Conservation (phyloP, 2,329 filamentous ascomycete genomes). For the Penicillium sp. region DNA sequence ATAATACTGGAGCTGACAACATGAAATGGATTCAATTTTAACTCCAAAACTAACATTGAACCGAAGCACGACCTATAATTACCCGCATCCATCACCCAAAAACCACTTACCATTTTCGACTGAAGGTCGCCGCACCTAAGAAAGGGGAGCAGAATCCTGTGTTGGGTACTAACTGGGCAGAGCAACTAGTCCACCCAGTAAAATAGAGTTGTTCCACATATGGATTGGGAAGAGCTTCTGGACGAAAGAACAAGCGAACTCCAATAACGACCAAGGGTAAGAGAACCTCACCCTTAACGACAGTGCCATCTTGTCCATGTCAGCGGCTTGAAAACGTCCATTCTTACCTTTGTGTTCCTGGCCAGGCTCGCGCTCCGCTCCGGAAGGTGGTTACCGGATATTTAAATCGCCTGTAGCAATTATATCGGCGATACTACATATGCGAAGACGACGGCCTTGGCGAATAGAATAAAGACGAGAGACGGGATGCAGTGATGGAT, state of each 20-base stretch:
- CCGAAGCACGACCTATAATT: background rate
- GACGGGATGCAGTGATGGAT: slow-evolving; percentile 1
- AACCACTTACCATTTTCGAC: background rate
- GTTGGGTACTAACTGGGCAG: background rate
- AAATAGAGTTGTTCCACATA: background rate
- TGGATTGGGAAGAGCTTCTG: background rate
- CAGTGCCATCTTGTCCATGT: background rate
- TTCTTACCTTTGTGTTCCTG: slow-evolving; percentile 8
- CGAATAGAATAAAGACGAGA: slow-evolving; percentile 8
- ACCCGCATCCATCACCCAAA: background rate
- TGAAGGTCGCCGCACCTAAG: background rate
- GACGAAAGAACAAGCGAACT: background rate
- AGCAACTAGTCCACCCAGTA: background rate
- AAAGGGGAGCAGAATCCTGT: slow-evolving; percentile 1
- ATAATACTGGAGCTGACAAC: no score
- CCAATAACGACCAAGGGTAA: background rate
- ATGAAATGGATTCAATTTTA: no score
- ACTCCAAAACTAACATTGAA: background rate
- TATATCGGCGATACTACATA: slow-evolving; percentile 27
- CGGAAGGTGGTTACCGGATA: slow-evolving; percentile 10
- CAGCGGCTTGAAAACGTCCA: slow-evolving; percentile 3
- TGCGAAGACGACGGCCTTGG: slow-evolving; percentile 29
- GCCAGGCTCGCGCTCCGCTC: slow-evolving; percentile 7
- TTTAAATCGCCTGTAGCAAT: slow-evolving; percentile 18
- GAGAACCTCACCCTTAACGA: background rate